phyloP scores from a whole-genome alignment of 2,329 filamentous ascomycete species.

The Blastomyces percursus region DNA sequence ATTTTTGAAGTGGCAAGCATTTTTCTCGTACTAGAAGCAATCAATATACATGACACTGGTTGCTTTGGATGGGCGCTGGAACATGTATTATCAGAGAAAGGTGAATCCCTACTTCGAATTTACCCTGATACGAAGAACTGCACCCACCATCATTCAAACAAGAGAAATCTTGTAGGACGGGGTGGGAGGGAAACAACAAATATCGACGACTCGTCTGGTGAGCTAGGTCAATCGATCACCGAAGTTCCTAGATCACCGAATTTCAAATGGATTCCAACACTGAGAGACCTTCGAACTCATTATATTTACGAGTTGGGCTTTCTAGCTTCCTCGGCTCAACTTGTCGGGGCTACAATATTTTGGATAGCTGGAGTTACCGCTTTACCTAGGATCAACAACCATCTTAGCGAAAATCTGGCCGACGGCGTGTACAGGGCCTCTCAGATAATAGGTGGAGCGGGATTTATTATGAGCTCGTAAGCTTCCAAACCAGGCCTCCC shows the following conservation, averaged over 20 bases:
- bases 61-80: conserved; percentile 62
- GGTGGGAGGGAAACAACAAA: conserved; percentile 5
- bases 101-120: conserved; percentile 10
- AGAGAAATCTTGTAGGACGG: conserved; percentile 28
- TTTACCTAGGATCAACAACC: conserved; percentile 45
- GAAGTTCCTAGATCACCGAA: conserved; percentile 2
- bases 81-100: conserved; percentile 32
- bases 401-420: conserved; percentile 37
- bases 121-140: conserved; percentile 18
- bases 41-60: conserved; percentile 54
- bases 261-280: conserved; percentile 46
- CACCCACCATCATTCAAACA: conserved; percentile 34
- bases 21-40: conserved; percentile 53
- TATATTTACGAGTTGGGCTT: conserved; percentile 55
- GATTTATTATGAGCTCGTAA: conserved; percentile 48
- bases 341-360: conserved; percentile 52
- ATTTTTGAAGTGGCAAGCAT: conserved; percentile 55
- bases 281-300: conserved; percentile 46
- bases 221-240: not conserved
- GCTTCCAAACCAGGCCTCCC: not conserved
- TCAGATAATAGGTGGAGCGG: conserved; percentile 50
- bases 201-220: conserved; percentile 6
- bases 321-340: conserved; percentile 46
- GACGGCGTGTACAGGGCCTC: conserved; percentile 53
- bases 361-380: conserved; percentile 53